Evolutionary conservation across 2,329 filamentous ascomycete species (phyloP), one percentile per base, ranked within the genome.

Genomic region (Fonsecaea erecta): DNA sequence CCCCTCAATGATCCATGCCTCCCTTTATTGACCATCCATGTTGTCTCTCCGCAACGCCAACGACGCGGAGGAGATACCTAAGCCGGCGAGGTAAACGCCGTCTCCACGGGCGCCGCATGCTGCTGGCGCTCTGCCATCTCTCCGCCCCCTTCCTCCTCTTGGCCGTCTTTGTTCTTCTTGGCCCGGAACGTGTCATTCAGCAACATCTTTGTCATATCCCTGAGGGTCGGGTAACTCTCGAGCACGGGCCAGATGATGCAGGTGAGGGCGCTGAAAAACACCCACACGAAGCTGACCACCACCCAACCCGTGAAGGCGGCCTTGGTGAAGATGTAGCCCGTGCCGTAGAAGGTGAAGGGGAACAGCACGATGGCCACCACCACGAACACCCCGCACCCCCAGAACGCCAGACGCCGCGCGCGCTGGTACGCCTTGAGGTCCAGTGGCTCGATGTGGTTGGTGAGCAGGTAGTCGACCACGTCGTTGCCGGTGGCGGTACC

Each of bases 171-270:
- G 12, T 40, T 40, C 2, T 5, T 14, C 12, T 40, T 16, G 12
- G 6, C 6, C 1, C 14, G 12, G 14, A 40, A 40, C 35, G 35
- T 40, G 16, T 40, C 35, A 16, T 14, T 12, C 12, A 40, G 12
- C 12, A 40, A 16, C 35, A 40, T 40, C 5, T 14, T 16, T 14
- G 16, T 16, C 35, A 40, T 40, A 16, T 40, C 35, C 35, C 35
- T 12, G 12, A 40, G n/a, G 12, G 35, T 40, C 12, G 35, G 12
- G 16, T 40, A 40, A 43, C 92, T 91, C 74, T 97, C 92, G 76
- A 85, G 94, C 1, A 94, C 78, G 6, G 93, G 93, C 77, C 90
- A 96, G 0, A 97, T 46, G 0, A 91, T 91, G 0, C 96, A 92
- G 5, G 86, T 89, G 60, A 89, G 81, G 1, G 88, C 80, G 1